Evolutionary conservation across 805 yeast genomes (phyloP).

Genomic region (Tetrapisispora arboricola): DNA sequence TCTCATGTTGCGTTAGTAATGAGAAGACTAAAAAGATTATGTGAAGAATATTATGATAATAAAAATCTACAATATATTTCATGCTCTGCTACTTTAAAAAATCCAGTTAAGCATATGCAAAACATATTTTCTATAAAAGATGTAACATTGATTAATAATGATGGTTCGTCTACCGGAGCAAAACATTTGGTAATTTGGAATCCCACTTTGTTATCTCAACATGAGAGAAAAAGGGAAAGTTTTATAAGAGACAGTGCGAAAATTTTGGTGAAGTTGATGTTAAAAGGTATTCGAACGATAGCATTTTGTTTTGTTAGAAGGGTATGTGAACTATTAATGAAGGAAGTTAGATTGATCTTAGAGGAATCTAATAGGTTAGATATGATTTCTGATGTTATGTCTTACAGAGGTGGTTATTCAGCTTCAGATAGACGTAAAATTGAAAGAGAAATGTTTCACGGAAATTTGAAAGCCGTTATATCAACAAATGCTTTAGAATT

Average conservation of each 20-base stretch:
- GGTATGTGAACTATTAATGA: constrained; percentile 80
- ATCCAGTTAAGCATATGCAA: constrained; percentile 64
- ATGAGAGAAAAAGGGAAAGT: constrained; percentile 48
- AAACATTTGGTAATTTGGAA: constrained; percentile 76
- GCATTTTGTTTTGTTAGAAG: constrained; percentile 83
- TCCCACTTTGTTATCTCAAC: constrained; percentile 60
- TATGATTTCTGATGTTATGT: constrained; percentile 60
- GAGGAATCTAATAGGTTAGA: constrained; percentile 36
- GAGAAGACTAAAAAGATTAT: constrained; percentile 63
- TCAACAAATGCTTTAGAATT: constrained; percentile 94
- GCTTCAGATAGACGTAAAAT: constrained; percentile 77
- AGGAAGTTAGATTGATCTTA: constrained; percentile 57
- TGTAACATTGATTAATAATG: constrained; percentile 52
- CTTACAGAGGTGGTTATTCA: constrained; percentile 92
- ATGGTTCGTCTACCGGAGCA: constrained; percentile 83
- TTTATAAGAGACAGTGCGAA: constrained; percentile 70
- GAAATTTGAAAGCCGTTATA: constrained; percentile 72
- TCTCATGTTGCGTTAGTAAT: constrained; percentile 81
- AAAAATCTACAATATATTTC: constrained; percentile 57
- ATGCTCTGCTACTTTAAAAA: constrained; percentile 85
- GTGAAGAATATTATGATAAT: constrained; percentile 30
- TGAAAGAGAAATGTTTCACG: constrained; percentile 84
- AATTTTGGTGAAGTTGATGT: constrained; percentile 54
- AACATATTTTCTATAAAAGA: constrained; percentile 59
- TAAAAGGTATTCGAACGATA: constrained; percentile 63